phyloP scores from a whole-genome alignment of 164 flowering plant species.

The Cinnamomum micranthum region DNA sequence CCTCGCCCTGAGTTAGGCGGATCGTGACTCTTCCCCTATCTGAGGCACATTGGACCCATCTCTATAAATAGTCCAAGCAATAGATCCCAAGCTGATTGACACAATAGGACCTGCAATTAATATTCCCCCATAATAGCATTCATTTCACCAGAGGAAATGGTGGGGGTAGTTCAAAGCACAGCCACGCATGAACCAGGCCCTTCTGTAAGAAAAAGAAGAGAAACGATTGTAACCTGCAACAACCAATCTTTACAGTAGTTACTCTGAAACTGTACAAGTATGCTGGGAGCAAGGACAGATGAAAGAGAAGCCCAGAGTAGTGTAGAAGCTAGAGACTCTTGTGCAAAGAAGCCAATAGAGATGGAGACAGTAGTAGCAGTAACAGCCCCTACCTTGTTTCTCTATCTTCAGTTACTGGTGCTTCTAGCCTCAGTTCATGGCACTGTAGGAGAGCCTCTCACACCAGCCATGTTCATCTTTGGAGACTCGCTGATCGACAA shows the following conservation, averaged over 20 bases:
- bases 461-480: constrained; percentile 40
- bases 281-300: too few relatives aligned
- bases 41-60: background rate
- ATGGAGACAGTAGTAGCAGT: background rate
- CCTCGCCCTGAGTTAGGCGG: too few relatives aligned
- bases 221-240: background rate
- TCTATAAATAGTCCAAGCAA: background rate
- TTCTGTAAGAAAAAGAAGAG: background rate
- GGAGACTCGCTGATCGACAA: constrained; percentile 39
- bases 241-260: background rate
- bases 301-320: too few relatives aligned
- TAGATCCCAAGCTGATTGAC: background rate
- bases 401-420: constrained; percentile 3
- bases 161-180: background rate
- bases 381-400: background rate
- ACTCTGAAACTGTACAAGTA: too few relatives aligned
- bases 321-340: too few relatives aligned
- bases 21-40: too few relatives aligned
- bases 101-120: background rate
- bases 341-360: too few relatives aligned
- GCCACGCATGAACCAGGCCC: background rate
- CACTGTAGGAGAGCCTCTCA: background rate
- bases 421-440: background rate
- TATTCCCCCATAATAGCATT: background rate
- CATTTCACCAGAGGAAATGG: background rate